Conservation (phyloP, 495 filamentous ascomycete genomes). For the Pseudoneurospora amorphoporcata region DNA sequence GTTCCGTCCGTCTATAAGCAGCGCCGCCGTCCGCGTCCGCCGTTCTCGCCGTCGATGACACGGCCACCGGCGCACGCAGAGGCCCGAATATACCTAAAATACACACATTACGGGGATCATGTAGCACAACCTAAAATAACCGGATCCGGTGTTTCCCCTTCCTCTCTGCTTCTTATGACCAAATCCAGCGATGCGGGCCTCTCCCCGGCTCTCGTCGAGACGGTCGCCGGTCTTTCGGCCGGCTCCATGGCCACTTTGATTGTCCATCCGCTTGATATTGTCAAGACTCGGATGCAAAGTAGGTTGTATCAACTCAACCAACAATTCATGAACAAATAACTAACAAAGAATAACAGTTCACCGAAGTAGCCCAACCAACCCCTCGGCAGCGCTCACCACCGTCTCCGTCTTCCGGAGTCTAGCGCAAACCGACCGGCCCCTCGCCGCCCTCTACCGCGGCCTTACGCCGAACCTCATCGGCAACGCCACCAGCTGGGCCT, state of each 20-base stretch:
- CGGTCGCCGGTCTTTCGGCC: conserved; percentile 80
- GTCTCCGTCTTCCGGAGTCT: conserved; percentile 36
- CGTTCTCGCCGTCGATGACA: not conserved
- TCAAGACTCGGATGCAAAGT: conserved; percentile 95
- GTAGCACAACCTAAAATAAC: not conserved
- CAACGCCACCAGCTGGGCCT: conserved; percentile 80
- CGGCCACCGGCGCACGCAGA: not conserved
- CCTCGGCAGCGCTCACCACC: conserved; percentile 24
- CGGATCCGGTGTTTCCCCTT: not conserved
- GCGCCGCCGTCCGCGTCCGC: not conserved
- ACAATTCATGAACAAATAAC: not conserved
- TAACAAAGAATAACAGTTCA: conserved; percentile 18
- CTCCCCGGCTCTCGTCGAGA: conserved; percentile 74
- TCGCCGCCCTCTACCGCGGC: conserved; percentile 74
- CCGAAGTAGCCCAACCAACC: conserved; percentile 22
- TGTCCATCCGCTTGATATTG: conserved; percentile 81
- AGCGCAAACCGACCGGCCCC: conserved; percentile 29
- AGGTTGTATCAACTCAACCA: conserved; percentile 3
- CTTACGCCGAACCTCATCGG: conserved; percentile 83
- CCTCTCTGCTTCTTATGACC: conserved; percentile 26
- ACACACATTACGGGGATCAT: not conserved
- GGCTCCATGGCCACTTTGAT: conserved; percentile 75
- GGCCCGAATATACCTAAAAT: conserved; percentile 5
- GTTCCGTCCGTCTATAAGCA: not conserved
- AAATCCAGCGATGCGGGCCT: conserved; percentile 37